Percentiles rank a stretch among this genome's conserved stretches.
phyloP scores from a whole-genome alignment of 148 eudicot genomes.

The Agrostemma githago region DNA sequence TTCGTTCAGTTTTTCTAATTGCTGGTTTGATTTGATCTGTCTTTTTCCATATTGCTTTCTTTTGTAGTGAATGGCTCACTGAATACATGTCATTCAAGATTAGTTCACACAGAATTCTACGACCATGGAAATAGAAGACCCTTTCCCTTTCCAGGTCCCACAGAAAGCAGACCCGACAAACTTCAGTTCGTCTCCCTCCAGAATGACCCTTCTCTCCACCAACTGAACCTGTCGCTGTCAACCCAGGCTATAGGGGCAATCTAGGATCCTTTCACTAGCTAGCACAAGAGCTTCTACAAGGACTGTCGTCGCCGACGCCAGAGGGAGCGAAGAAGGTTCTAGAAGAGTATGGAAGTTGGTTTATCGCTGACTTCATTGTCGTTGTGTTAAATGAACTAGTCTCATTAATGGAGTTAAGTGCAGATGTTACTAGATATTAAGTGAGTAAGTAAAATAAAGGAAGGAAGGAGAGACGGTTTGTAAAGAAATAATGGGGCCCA shows the following conservation, averaged over 20 bases:
- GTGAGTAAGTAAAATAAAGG: too few species aligned
- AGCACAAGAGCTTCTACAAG: conserved; percentile 38
- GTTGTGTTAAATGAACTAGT: too few species aligned
- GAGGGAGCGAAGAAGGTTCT: conserved; percentile 16
- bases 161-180: conserved; percentile 36
- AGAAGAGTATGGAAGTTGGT: conserved; percentile 29
- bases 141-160: conserved; percentile 29
- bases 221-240: conserved; percentile 24
- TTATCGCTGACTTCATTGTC: conserved; percentile 5
- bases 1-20: too few species aligned
- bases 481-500: too few species aligned
- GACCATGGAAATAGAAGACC: conserved; percentile 21
- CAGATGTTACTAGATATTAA: too few species aligned
- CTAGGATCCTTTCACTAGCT: conserved; percentile 43
- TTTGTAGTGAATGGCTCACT: too few species aligned
- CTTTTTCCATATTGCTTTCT: too few species aligned
- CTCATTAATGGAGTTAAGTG: too few species aligned
- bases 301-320: conserved; percentile 10
- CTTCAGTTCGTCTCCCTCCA: conserved; percentile 28
- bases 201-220: not conserved
- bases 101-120: not conserved
- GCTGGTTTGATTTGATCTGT: too few species aligned
- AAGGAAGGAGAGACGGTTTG: too few species aligned
- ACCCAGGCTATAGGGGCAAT: conserved; percentile 29
- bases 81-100: too few species aligned